These are phyloP conservation scores for Boletus edulis DNA, from an alignment of 768 basidiomycete genomes.

Conservation along the genomic window DNA sequence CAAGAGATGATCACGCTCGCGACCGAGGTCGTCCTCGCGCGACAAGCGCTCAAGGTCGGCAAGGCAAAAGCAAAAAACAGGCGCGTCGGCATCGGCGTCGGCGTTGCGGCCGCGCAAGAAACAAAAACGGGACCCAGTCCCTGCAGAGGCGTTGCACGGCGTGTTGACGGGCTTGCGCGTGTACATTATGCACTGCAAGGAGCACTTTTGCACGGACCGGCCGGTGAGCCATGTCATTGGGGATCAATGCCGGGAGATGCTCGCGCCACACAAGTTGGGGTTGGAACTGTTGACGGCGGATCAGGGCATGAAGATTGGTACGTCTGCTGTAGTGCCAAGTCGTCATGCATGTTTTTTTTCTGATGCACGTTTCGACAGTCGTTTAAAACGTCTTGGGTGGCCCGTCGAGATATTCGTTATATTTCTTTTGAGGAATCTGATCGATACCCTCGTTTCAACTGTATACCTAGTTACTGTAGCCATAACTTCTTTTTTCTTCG, in stretches of 20 bases:
- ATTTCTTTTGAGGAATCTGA: background rate
- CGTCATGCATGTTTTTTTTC: background rate
- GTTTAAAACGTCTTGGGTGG: conserved; percentile 28
- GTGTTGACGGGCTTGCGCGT: conserved; percentile 60
- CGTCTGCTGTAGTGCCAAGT: too few species aligned
- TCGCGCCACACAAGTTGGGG: conserved; percentile 62
- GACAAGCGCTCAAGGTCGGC: conserved; percentile 31
- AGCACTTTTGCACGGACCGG: conserved; percentile 50
- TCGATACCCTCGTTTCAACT: conserved; percentile 20
- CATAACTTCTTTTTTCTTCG: background rate
- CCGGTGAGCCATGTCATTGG: conserved; percentile 68
- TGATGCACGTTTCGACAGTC: conserved; percentile 25
- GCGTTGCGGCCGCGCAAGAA: conserved; percentile 32
- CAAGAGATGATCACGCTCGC: conserved; percentile 74
- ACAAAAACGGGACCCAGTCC: conserved; percentile 36
- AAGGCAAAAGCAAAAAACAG: background rate
- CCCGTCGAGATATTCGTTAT: background rate
- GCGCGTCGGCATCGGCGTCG: background rate
- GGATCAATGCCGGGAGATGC: conserved; percentile 65
- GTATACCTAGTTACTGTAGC: conserved; percentile 42
- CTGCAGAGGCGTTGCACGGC: conserved; percentile 45
- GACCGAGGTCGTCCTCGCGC: conserved; percentile 55
- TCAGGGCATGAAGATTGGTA: conserved; percentile 82
- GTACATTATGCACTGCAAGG: conserved; percentile 90
- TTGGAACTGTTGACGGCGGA: conserved; percentile 66